Percentiles rank a stretch among this genome's conserved stretches.
Evolutionary conservation across 2,329 filamentous ascomycete species (phyloP).

Genomic region (Nemania bipapillata): DNA sequence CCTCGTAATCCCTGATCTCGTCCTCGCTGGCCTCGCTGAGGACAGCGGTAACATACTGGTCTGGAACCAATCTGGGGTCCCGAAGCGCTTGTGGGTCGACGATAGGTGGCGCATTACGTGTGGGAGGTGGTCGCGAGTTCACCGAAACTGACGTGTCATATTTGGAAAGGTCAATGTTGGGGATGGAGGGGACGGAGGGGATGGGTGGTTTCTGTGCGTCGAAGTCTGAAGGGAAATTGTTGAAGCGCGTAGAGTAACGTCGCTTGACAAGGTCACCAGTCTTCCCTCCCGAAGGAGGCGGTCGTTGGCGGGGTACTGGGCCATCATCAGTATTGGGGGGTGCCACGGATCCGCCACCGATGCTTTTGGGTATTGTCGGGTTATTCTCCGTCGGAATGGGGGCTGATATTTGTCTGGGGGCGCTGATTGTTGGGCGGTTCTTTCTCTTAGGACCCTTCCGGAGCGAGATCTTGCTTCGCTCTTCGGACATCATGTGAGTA

Average conservation of each 20-base stretch:
- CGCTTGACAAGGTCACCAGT: conserved; percentile 89
- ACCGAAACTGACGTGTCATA: conserved; percentile 65
- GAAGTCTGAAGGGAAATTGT: conserved; percentile 76
- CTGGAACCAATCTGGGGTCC: conserved; percentile 80
- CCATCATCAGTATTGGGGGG: conserved; percentile 45
- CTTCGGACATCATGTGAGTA: conserved; percentile 65
- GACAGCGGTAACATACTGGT: conserved; percentile 79
- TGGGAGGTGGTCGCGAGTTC: conserved; percentile 63
- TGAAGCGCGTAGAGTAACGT: conserved; percentile 92
- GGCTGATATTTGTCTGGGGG: conserved; percentile 70
- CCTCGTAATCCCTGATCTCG: conserved; percentile 85
- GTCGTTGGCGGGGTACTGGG: conserved; percentile 50
- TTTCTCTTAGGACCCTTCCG: conserved; percentile 70
- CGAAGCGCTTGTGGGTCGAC: conserved; percentile 82
- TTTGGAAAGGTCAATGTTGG: conserved; percentile 62
- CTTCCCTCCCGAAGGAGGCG: conserved; percentile 68
- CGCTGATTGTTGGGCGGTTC: conserved; percentile 69
- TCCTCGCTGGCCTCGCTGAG: conserved; percentile 87
- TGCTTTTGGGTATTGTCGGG: conserved; percentile 52
- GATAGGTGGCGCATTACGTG: conserved; percentile 67
- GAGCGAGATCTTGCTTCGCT: conserved; percentile 70
- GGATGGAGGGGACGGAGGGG: conserved; percentile 76
- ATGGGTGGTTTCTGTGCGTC: conserved; percentile 76
- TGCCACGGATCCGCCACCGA: conserved; percentile 50
- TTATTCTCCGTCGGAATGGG: conserved; percentile 68